Evolutionary conservation across 352 stramenopile genomes (phyloP), one percentile per base, ranked within the genome.

Genomic region (Globisporangium heterothallicum): DNA sequence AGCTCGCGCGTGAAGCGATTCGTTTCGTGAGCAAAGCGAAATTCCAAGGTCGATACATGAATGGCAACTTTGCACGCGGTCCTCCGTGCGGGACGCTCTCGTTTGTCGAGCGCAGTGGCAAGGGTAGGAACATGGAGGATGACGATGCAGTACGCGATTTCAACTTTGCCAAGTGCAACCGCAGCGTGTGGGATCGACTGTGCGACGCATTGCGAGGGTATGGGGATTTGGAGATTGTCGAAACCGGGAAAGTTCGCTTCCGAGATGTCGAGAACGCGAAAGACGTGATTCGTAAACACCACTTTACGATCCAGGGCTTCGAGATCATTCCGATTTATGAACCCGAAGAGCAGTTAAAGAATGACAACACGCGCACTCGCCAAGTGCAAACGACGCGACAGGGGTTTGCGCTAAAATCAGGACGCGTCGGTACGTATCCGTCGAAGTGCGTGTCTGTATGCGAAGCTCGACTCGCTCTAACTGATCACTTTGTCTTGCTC

Each of bases 281-380:
- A 47, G 42, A 57, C 8, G 78, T 72, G 22, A 82, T 88, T 21
- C 64, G 64, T 0, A 75, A 72, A 38, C 64, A 76, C 19, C 49
- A 71, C 43, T 72, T 82, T 25, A 63, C 46, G 14, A 50, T 88
- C 35, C 62, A 72, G n/a, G 67, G 60, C 2, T 63, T 70, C 25
- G 70, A 83, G 19, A 75, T 92, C 34, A 70, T 86, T 27, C 74
- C 76, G 21, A 60, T 87, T 9, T 92, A 89, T 36, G 76, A 88
- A 40, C 72, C 70, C 6, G 75, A 85, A 42, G 78, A 84, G 36
- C 80, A 92, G 47, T 61, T 77, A 13, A 46, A 65, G 27, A 69
- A 71, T 52, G 76, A 85, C 58, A 61, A 61, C 18, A 82, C 70
- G n/a, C 59, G 74, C 13, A 43, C 52, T 38, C 59, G 61, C 41